Base-by-base conservation (phyloP, 2,329 filamentous ascomycete species). In the Fragosphaeria purpurea region DNA sequence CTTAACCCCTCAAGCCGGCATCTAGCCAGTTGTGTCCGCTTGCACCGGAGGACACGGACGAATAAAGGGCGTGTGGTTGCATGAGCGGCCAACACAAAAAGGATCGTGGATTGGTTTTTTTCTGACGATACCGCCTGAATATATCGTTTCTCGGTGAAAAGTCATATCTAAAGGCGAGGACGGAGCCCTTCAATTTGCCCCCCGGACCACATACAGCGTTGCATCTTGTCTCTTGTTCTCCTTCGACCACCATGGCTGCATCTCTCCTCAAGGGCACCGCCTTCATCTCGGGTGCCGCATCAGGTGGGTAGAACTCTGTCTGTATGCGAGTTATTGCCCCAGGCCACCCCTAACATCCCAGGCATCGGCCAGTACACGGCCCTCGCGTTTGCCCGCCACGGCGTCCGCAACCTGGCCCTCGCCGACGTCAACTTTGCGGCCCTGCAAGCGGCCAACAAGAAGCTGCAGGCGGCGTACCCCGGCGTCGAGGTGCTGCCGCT, bases 331-430 rank as follows among this genome's bases (percentile, higher is more conserved):
- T 48, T 43, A 9, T 4, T 5, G 10, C 4, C n/a, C 4, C 39
- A 5, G 7, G 39, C 46, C 35, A 7, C 22, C 22, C 32, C 31
- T 9, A 8, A 30, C 10, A n/a, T 7, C 57, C 7, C 22, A 22
- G 74, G 74, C 56, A 76, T 77, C 53, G 75, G 74, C 31, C 66
- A 70, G 53, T 57, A 65, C 54, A 70, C 70, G 3, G 71, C 73
- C 7, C 65, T 70, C 44, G 64, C 70, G 12, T 70, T 77, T 52
- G 72, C 72, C n/a, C 60, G 62, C 22, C 62, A 76, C 58, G 74
- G 74, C 51, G 66, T 75, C 53, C 66, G 62, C 35, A 65, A 65
- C 42, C 68, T 77, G 44, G 70, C 72, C 0, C 58, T 77, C 12
- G 65, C 70, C 11, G 74, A 77, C 60, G 60, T 74, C 38, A 71